Evolutionary conservation across 2,329 filamentous ascomycete genomes (phyloP).

Genomic region (Camillea tinctor): DNA sequence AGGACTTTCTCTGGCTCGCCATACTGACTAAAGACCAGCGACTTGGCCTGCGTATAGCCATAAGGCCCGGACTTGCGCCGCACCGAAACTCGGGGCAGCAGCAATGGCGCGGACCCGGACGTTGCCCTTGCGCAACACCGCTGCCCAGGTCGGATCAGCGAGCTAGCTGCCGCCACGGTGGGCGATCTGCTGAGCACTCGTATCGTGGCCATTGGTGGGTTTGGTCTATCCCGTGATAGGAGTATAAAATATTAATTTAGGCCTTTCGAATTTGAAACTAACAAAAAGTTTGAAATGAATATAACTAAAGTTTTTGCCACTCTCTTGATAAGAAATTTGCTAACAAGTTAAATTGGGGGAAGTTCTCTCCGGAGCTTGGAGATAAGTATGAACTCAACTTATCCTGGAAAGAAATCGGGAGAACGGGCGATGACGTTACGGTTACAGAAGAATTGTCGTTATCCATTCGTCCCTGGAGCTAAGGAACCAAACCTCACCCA

Average conservation of each 20-base stretch:
- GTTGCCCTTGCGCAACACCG: neutral
- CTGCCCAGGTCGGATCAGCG: neutral
- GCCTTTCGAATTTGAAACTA: too few relatives aligned
- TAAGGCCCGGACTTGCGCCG: constrained; percentile 62
- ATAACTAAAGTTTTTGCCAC: too few relatives aligned
- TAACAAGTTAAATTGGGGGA: too few relatives aligned
- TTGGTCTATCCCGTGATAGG: neutral
- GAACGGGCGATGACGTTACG: neutral
- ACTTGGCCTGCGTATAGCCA: constrained; percentile 82
- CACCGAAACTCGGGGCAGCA: constrained; percentile 19
- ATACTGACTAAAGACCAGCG: constrained; percentile 71
- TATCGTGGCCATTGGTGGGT: neutral
- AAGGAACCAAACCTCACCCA: neutral
- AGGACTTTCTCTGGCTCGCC: constrained; percentile 74
- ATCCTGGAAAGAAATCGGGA: neutral
- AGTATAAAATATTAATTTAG: neutral
- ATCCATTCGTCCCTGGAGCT: neutral
- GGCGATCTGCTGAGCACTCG: neutral
- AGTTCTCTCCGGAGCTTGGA: too few relatives aligned
- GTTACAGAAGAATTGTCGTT: neutral
- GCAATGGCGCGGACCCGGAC: neutral
- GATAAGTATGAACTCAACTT: too few relatives aligned
- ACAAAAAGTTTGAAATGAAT: too few relatives aligned
- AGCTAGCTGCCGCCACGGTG: neutral
- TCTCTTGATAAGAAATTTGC: too few relatives aligned